Base-by-base conservation (phyloP, 1,284 basidiomycete species). In the Neonothopanus nambi region DNA sequence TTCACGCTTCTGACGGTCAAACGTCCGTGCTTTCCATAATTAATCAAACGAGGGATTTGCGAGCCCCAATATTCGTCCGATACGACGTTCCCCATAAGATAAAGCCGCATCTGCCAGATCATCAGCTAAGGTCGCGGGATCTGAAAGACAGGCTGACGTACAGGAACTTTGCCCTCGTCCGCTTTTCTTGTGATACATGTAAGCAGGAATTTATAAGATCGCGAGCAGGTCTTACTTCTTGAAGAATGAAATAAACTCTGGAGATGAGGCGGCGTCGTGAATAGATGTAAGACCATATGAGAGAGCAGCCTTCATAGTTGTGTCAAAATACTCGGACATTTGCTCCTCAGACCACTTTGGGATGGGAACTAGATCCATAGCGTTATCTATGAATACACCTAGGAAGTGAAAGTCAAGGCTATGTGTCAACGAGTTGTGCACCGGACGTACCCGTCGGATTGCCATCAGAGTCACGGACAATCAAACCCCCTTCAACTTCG, bases 1-100 rank as follows among this genome's bases (percentile, higher is more conserved):
- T 97, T 98, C 61, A 96, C 79, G 43, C 86, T 83, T 8, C 85
- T 82, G n/a, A 93, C 67, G 28, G 79, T 87, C 21, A 94, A 73
- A 28, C 84, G 80, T 5, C 76, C 79, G 48, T 87, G 79, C 36
- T 74, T 71, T 1, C 85, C 87, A 52, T 87, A 82, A 57, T 86
- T 73, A 28, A 81, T 62, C 3, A 94, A 71, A 15, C 77, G 79
- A 21, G 85, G 80, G 1, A 89, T 74, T 38, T 80, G 70, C 23
- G 77, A 72, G 6, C 87, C 85, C 77, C 89, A 91, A 61, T 88
- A 89, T 18, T 76, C 70, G 26, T 82, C 72, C 1, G 82, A 79
- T 42, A 81, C 74, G 5, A 75, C 66, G 59, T 79, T 69, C 1
- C 80, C 88, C 91, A 95, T 93, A 35, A 87, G 74, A 64, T 93